Evolutionary conservation across 1,284 basidiomycete species (phyloP), one percentile per base, ranked within the genome.

Genomic region (Ceratobasidium sp.): DNA sequence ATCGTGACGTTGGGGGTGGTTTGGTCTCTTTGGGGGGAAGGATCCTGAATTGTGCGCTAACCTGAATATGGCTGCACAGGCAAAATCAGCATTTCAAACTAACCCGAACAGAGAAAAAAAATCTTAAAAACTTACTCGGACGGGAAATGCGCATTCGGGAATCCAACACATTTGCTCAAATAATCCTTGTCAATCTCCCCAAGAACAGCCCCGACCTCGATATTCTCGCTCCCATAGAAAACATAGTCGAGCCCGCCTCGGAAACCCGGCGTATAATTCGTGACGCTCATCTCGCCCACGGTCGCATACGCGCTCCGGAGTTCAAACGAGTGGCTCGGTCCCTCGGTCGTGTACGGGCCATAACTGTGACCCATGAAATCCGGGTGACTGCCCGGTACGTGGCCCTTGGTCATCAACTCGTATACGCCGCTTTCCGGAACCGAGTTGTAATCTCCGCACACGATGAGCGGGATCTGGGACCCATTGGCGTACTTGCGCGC

Each of bases 361-460:
- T 99, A 99, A 75, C 90, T 89, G 84, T 98, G 95, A 15, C 90
- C 90, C 92, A 97, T 92, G 85, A 98, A 99, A 85, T 99, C 98
- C 39, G 93, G 90, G 84, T 99, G 97, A 81, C 94, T 90, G 15
- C 91, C 88, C 1, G 93, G 87, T 0, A 94, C 87, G 7, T 87
- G 86, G 10, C 97, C 97, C 13, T 88, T 91, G 55, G 93, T 89
- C 77, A 99, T 85, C 87, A 94, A 97, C 83, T 99, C 95, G 87
- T 96, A 98, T 28, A 99, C 96, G 15, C 97, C 97, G 56, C 94
- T 96, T 26, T 89, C 88, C 0, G 95, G 94, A 1, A 93, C 88
- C 69, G 96, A 97, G 88, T 99, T 99, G 87, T 95, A 97, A 86
- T 99, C 97, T 39, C 97, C 96, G 82, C 95, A 96, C 79, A 99